These are phyloP conservation scores for Striga asiatica DNA, from an alignment of 257 asterid species.

Conservation along the genomic window DNA sequence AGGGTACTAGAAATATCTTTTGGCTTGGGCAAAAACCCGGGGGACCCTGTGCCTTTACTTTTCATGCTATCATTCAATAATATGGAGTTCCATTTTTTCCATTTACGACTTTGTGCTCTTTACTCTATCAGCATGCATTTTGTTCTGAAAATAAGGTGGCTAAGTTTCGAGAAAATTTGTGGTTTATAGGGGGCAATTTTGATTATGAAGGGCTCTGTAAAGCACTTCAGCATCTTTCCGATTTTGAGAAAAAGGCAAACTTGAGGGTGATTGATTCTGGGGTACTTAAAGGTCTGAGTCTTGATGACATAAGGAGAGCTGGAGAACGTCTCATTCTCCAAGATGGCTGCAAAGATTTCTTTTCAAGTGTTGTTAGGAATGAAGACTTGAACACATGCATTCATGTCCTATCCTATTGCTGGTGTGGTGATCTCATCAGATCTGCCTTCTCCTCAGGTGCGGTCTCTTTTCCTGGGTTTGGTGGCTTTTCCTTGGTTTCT, in stretches of 20 bases:
- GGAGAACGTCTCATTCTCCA: slow-evolving; percentile 70
- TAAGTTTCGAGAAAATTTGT: slow-evolving; percentile 5
- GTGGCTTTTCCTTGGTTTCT: slow-evolving; percentile 1
- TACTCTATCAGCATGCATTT: background rate
- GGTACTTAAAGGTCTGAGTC: slow-evolving; percentile 74
- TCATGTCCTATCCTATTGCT: slow-evolving; percentile 86
- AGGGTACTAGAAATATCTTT: no score
- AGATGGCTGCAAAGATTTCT: slow-evolving; percentile 74
- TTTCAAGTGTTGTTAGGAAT: slow-evolving; percentile 33
- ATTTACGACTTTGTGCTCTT: no score
- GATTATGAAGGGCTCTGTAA: slow-evolving; percentile 43
- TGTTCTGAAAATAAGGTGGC: slow-evolving; percentile 10
- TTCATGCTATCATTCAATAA: no score
- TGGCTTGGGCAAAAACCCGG: no score
- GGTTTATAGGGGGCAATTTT: slow-evolving; percentile 45
- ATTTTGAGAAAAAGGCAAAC: slow-evolving; percentile 80
- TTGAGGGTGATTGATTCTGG: slow-evolving; percentile 66
- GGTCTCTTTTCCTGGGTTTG: slow-evolving; percentile 12
- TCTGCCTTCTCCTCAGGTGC: slow-evolving; percentile 79
- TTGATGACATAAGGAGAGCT: slow-evolving; percentile 76
- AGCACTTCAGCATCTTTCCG: slow-evolving; percentile 63
- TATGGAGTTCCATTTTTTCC: no score
- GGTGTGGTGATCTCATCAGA: slow-evolving; percentile 95
- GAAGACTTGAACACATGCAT: slow-evolving; percentile 48
- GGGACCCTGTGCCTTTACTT: no score